phyloP scores from a whole-genome alignment of 2,329 filamentous ascomycete species.

The Colletotrichum tofieldiae region DNA sequence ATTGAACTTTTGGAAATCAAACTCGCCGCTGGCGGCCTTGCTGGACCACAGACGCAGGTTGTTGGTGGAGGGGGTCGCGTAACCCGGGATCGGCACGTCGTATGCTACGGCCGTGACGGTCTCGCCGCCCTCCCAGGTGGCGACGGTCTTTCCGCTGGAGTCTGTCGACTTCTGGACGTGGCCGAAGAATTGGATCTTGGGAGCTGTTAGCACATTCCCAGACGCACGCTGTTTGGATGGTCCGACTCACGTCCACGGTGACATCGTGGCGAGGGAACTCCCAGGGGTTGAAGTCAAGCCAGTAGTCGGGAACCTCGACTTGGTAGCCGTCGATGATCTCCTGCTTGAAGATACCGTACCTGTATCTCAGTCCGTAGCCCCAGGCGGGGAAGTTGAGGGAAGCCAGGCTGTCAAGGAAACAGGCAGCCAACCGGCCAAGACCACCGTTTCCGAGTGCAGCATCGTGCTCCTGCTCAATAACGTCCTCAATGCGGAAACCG shows the following conservation, averaged over 20 bases:
- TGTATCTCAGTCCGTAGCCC: conserved; percentile 96
- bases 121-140: conserved; percentile 93
- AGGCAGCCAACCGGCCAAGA: conserved; percentile 93
- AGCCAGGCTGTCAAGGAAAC: conserved; percentile 96
- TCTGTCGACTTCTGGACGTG: conserved; percentile 83
- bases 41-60: conserved; percentile 98
- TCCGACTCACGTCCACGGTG: conserved; percentile 80
- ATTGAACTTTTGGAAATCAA: conserved; percentile 99
- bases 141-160: conserved; percentile 80
- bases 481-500: conserved; percentile 96
- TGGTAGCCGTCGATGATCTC: conserved; percentile 99
- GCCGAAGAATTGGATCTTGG: conserved; percentile 91
- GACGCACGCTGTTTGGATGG: background rate
- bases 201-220: background rate
- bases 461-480: conserved; percentile 95
- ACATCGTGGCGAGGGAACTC: conserved; percentile 97
- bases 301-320: conserved; percentile 98
- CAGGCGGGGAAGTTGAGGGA: conserved; percentile 96
- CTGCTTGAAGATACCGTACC: conserved; percentile 99
- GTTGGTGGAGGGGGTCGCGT: conserved; percentile 91
- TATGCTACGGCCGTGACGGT: conserved; percentile 93
- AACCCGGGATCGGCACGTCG: conserved; percentile 93
- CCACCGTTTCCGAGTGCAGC: conserved; percentile 97
- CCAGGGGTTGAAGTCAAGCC: conserved; percentile 99
- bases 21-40: conserved; percentile 96